phyloP scores from a whole-genome alignment of 2,329 filamentous ascomycete genomes.

The Fusarium pininemorale region DNA sequence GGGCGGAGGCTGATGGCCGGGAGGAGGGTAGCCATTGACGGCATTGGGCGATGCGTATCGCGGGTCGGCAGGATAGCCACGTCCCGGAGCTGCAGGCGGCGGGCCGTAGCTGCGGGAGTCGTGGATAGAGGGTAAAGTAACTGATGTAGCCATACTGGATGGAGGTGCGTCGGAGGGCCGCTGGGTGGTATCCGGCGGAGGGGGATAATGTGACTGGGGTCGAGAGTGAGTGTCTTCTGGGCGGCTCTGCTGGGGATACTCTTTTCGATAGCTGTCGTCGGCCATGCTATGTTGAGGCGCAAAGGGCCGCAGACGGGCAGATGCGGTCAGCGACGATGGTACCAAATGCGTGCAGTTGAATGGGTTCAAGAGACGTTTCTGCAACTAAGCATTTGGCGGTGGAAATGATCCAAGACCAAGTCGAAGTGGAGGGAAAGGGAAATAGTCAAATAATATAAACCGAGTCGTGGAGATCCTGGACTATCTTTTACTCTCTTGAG shows the following conservation, averaged over 20 bases:
- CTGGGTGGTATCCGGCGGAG: conserved; percentile 52
- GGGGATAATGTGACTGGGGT: conserved; percentile 51
- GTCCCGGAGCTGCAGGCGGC: conserved; percentile 45
- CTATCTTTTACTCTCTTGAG: background rate
- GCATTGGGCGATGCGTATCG: conserved; percentile 56
- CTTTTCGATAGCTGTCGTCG: conserved; percentile 51
- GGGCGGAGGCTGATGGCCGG: conserved; percentile 40
- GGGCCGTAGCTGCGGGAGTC: conserved; percentile 53
- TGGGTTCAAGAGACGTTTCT: conserved; percentile 9
- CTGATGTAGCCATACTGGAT: conserved; percentile 54
- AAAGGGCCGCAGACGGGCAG: conserved; percentile 40
- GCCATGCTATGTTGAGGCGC: conserved; percentile 50
- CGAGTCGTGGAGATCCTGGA: conserved; percentile 13
- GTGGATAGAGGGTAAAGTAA: conserved; percentile 61
- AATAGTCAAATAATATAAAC: conserved; percentile 9
- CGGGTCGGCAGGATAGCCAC: conserved; percentile 47
- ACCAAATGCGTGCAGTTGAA: conserved; percentile 18
- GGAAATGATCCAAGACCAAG: conserved; percentile 10
- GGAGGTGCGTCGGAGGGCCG: conserved; percentile 44
- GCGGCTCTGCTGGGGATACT: conserved; percentile 48
- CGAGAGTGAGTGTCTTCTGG: conserved; percentile 55
- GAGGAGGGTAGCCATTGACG: conserved; percentile 58
- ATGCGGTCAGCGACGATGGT: conserved; percentile 30
- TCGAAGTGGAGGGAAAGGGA: background rate
- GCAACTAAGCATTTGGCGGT: conserved; percentile 35